Percentiles rank a stretch among this genome's conserved stretches.
phyloP scores from a whole-genome alignment of 345 rosid genomes.

The Lagerstroemia speciosa region DNA sequence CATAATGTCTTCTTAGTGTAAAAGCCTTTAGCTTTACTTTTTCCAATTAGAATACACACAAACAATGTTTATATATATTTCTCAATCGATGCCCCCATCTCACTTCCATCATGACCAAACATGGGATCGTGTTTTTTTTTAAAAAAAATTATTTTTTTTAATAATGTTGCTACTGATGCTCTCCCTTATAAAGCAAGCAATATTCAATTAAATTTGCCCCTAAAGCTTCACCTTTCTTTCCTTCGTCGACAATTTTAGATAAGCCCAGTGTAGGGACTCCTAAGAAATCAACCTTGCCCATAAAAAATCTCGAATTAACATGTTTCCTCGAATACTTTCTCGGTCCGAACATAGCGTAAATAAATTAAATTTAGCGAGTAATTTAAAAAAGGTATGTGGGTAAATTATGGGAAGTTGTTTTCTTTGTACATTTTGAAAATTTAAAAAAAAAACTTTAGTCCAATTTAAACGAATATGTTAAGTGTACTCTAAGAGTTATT shows the following conservation, averaged over 20 bases:
- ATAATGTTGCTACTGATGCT: neutral
- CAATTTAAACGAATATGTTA: no score
- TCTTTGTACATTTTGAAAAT: neutral
- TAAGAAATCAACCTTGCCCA: no score
- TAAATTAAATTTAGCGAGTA: no score
- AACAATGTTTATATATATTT: neutral
- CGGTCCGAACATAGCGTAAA: no score
- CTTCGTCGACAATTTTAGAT: neutral
- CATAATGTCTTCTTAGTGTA: neutral
- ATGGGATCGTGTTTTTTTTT: neutral
- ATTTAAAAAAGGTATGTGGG: no score
- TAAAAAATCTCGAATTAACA: no score
- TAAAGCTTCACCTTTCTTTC: conserved; percentile 2
- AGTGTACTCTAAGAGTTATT: no score
- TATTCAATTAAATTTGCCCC: conserved; percentile 7
- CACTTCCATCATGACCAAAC: conserved; percentile 13
- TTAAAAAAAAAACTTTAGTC: no score
- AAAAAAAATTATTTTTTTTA: no score
- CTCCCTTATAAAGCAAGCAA: conserved; percentile 6
- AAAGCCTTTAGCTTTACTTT: neutral
- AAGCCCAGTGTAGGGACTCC: no score
- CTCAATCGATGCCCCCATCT: neutral
- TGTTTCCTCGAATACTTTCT: no score
- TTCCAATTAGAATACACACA: neutral
- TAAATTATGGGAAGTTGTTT: no score